Conservation (phyloP, 2,329 filamentous ascomycete species). For the Diaporthe longicolla region DNA sequence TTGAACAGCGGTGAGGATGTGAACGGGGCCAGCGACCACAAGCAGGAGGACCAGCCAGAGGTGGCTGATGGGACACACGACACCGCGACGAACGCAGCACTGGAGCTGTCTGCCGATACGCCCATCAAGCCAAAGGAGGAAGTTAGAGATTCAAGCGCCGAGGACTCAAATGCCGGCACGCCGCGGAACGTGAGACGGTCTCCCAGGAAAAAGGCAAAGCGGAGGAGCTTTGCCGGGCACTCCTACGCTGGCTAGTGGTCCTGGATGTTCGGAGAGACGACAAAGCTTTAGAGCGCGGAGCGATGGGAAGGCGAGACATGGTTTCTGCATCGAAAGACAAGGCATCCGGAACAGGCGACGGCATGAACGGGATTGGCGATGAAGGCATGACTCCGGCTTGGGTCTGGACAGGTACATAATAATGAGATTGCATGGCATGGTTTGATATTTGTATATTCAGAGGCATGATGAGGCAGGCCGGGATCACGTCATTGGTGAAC, state of each 20-base stretch:
- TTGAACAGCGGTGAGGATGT: conserved; percentile 1
- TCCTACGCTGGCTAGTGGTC: conserved; percentile 12
- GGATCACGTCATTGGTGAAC: background rate
- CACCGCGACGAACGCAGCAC: background rate
- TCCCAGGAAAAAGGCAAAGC: conserved; percentile 38
- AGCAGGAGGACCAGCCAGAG: background rate
- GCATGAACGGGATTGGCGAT: background rate
- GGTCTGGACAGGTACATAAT: conserved; percentile 2
- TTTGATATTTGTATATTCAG: background rate
- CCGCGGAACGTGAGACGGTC: conserved; percentile 41
- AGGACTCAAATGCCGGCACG: conserved; percentile 39
- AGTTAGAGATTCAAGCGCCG: conserved; percentile 37
- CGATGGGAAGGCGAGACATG: background rate
- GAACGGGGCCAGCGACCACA: background rate
- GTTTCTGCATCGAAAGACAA: background rate
- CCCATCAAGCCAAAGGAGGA: conserved; percentile 29
- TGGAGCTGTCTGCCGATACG: conserved; percentile 11
- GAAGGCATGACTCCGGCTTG: background rate
- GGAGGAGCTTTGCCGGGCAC: conserved; percentile 23
- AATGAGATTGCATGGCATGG: conserved; percentile 16
- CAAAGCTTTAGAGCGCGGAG: background rate
- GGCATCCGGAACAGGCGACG: background rate
- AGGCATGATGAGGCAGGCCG: background rate
- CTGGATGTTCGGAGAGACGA: background rate
- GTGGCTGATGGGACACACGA: background rate